phyloP scores from a whole-genome alignment of 75 land plant species.

The Pinus albicaulis region DNA sequence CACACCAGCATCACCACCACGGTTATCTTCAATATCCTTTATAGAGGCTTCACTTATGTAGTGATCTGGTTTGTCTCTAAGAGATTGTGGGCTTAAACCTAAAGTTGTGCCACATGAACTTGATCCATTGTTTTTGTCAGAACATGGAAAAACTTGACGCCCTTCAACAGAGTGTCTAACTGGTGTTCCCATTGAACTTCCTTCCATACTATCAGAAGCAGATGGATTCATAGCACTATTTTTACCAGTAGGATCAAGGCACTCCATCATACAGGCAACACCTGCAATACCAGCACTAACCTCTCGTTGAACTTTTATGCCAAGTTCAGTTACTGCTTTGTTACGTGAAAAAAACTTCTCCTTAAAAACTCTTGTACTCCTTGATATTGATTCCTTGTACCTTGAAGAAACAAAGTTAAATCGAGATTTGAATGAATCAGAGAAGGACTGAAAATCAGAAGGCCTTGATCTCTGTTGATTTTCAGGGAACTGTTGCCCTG shows the following conservation, averaged over 20 bases:
- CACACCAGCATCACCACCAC: no score
- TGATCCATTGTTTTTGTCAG: slow-evolving; percentile 10
- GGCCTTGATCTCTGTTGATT: slow-evolving; percentile 62
- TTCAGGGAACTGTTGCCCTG: slow-evolving; percentile 28
- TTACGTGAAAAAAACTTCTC: slow-evolving; percentile 78
- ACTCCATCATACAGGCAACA: slow-evolving; percentile 56
- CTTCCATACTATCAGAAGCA: slow-evolving; percentile 10
- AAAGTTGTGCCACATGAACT: slow-evolving; percentile 38
- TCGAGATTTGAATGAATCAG: slow-evolving; percentile 87
- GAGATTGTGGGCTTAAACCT: slow-evolving; percentile 11
- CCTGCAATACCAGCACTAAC: slow-evolving; percentile 57
- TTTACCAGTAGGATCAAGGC: slow-evolving; percentile 31
- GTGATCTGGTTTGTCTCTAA: no score
- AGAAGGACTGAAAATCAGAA: slow-evolving; percentile 83
- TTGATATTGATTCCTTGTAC: slow-evolving; percentile 86
- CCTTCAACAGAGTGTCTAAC: slow-evolving; percentile 6
- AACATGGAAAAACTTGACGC: slow-evolving; percentile 2
- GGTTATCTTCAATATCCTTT: no score
- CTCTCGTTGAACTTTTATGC: slow-evolving; percentile 52
- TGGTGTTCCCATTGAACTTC: slow-evolving; percentile 13
- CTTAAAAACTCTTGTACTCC: slow-evolving; percentile 85
- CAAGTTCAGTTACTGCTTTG: slow-evolving; percentile 35
- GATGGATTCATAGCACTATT: slow-evolving; percentile 17
- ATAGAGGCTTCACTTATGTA: no score
- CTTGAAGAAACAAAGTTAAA: slow-evolving; percentile 76